Conservation (phyloP, 345 rosid species). For the Cardamine occulta region DNA sequence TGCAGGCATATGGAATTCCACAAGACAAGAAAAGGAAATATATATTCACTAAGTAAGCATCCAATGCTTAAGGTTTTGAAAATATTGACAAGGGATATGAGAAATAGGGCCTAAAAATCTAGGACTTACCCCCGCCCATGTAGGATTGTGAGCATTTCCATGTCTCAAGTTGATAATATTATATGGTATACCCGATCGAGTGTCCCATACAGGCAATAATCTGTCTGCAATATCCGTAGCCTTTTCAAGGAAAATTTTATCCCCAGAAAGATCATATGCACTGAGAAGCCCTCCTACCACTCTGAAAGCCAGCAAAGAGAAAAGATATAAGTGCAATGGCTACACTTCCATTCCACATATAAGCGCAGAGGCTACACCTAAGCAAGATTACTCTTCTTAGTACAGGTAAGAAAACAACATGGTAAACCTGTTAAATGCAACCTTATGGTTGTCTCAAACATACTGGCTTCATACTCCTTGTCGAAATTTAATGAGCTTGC, state of each 20-base stretch:
- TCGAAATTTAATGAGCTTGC: slow-evolving; percentile 86
- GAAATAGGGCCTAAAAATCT: neutral
- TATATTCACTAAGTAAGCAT: slow-evolving; percentile 10
- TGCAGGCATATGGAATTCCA: neutral
- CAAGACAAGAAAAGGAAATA: neutral
- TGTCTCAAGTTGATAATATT: slow-evolving; percentile 78
- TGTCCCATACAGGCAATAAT: slow-evolving; percentile 94
- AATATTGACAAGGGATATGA: neutral
- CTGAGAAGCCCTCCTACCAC: slow-evolving; percentile 99
- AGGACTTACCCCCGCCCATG: slow-evolving; percentile 90
- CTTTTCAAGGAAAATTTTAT: slow-evolving; percentile 82
- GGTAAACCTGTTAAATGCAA: slow-evolving; percentile 78
- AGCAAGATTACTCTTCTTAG: slow-evolving; percentile 39
- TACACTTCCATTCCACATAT: slow-evolving; percentile 7
- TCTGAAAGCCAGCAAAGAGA: slow-evolving; percentile 54
- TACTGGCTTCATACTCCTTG: slow-evolving; percentile 92
- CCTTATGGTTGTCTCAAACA: slow-evolving; percentile 99
- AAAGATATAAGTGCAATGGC: slow-evolving; percentile 7
- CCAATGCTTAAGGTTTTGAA: neutral
- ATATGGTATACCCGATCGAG: slow-evolving; percentile 80
- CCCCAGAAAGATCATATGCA: slow-evolving; percentile 91
- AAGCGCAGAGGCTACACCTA: slow-evolving; percentile 4
- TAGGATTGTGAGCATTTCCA: slow-evolving; percentile 82
- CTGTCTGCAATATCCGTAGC: slow-evolving; percentile 95
- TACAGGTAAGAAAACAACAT: slow-evolving; percentile 46